Evolutionary conservation across 495 filamentous ascomycete genomes (phyloP), one percentile per base, ranked within the genome.

Genomic region (Penicillium coffeae): DNA sequence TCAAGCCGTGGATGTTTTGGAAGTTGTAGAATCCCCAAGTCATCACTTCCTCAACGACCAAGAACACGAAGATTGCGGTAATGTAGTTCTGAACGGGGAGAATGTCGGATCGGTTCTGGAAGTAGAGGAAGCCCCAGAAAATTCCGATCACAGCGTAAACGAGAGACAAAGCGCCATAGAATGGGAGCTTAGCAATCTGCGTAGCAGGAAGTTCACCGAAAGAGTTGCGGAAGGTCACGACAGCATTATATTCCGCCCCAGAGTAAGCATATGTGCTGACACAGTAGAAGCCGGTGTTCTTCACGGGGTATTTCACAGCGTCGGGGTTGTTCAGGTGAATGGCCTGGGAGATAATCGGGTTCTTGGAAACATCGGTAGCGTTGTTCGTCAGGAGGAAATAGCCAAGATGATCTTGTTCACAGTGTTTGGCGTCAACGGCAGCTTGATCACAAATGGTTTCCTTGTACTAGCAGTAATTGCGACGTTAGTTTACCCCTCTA

Each of bases 61-160:
- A 77, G 75, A 99, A 97, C 35, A 92, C 83, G 27, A 99, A 73
- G 52, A 96, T 99, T 13, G 93, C 93, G 5, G 94, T 97, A 57
- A 99, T 96, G 66, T 99, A 97, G 65, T 99, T 97, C 66, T 99
- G 93, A n/a, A 99, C 93, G 13, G 93, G 85, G 54, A 98, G 74
- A 45, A 99, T 96, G 61, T 99, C 93, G 50, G 84, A 80, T 38
- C 94, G 82, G 65, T 99, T 89, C 62, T 97, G 90, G 34, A 88
- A 87, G 67, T 99, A 97, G 18, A 99, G 76, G 73, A 96, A 96
- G 6, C 78, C 90, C 93, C 93, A 99, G 64, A 90, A 92, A 2
- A 27, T n/a, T 62, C 80, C 83, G 60, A 97, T 79, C 25, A 97
- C 80, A 36, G 90, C 90, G 66, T 99, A 99, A 30, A 90, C 82